Evolutionary conservation across 331 rosid species (phyloP).

Genomic region (Malus hybrid): DNA sequence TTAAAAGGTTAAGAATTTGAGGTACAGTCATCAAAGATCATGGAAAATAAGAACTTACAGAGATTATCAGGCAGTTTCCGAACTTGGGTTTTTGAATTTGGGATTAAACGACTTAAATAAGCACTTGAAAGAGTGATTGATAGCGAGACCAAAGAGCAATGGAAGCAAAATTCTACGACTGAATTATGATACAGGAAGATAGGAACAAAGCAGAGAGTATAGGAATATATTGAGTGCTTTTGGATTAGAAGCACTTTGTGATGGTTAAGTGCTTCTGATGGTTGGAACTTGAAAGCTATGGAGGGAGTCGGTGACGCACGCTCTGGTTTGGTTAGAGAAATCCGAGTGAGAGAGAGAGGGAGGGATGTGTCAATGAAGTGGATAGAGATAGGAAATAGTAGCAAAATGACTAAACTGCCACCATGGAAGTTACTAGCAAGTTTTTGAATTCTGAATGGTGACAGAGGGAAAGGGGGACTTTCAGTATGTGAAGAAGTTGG

Average conservation of each 20-base stretch:
- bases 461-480: neutral
- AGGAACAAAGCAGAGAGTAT: conserved; percentile 13
- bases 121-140: neutral
- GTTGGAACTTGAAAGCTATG: conserved; percentile 48
- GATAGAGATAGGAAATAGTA: conserved; percentile 30
- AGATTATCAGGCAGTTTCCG: conserved; percentile 1
- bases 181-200: conserved; percentile 26
- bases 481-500: neutral
- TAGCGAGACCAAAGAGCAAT: neutral
- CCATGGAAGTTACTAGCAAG: conserved; percentile 15
- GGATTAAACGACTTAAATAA: conserved; percentile 1
- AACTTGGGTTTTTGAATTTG: conserved; percentile 13
- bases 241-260: conserved; percentile 41
- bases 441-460: conserved; percentile 13
- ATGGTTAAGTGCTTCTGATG: conserved; percentile 25
- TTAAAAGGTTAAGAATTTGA: neutral
- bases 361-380: conserved; percentile 31
- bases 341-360: conserved; percentile 19
- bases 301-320: conserved; percentile 50
- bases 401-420: conserved; percentile 56
- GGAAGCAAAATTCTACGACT: conserved; percentile 7
- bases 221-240: conserved; percentile 20
- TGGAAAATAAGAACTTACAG: conserved; percentile 10
- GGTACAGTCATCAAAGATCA: conserved; percentile 3
- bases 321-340: conserved; percentile 32